Percentiles rank a stretch among this genome's conserved stretches.
Evolutionary conservation across 2,329 filamentous ascomycete genomes (phyloP).

Genomic region (Alternaria angustiovoidea): DNA sequence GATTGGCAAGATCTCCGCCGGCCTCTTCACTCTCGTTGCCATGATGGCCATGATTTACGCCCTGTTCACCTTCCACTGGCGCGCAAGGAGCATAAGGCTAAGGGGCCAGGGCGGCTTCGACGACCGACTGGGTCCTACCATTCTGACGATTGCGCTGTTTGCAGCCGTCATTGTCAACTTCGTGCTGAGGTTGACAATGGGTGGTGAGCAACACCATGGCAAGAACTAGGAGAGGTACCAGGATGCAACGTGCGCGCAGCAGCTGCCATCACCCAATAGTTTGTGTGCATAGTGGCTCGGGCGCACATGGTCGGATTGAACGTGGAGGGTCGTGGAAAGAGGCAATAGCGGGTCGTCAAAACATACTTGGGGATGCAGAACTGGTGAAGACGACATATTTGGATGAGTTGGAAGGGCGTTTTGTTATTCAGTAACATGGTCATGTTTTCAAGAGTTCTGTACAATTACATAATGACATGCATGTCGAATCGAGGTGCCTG

Average conservation of each 20-base stretch:
- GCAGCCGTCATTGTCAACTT: slow-evolving; percentile 97
- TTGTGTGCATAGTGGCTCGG: not conserved
- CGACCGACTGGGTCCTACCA: slow-evolving; percentile 91
- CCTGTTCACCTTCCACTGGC: slow-evolving; percentile 94
- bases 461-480: not conserved
- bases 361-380: not conserved
- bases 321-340: not conserved
- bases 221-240: slow-evolving; percentile 10
- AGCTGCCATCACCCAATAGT: not conserved
- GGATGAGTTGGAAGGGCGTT: not conserved
- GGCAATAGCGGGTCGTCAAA: not conserved
- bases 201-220: slow-evolving; percentile 20
- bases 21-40: slow-evolving; percentile 91
- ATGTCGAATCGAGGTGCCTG: not conserved
- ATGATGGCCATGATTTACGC: slow-evolving; percentile 97
- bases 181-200: slow-evolving; percentile 64
- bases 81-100: slow-evolving; percentile 88
- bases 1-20: slow-evolving; percentile 91
- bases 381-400: not conserved
- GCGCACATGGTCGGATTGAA: not conserved
- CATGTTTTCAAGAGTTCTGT: not conserved
- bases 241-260: not conserved
- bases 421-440: not conserved
- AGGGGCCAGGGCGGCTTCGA: slow-evolving; percentile 96
- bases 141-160: slow-evolving; percentile 85